phyloP scores from a whole-genome alignment of 2,329 filamentous ascomycete genomes.

The Fusarium staphyleae region DNA sequence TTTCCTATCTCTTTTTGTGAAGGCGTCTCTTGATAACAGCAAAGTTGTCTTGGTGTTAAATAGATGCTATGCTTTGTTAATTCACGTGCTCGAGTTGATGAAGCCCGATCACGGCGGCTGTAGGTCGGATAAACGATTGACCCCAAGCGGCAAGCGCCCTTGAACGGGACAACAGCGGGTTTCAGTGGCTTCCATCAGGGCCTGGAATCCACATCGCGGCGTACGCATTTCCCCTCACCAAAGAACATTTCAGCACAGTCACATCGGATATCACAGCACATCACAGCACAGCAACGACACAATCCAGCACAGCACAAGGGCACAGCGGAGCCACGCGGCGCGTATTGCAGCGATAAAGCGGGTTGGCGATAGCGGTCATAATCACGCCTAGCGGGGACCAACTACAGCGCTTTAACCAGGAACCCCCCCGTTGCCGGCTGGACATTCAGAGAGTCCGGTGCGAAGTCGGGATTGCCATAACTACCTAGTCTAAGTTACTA shows the following conservation, averaged over 20 bases:
- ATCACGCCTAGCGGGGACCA: too few relatives aligned
- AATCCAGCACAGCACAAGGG: slow-evolving; percentile 24
- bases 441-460: slow-evolving; percentile 12
- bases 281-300: slow-evolving; percentile 34
- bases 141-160: slow-evolving; percentile 1
- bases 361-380: neutral
- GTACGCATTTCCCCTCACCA: slow-evolving; percentile 47
- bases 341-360: neutral
- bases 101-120: slow-evolving; percentile 24
- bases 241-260: slow-evolving; percentile 56
- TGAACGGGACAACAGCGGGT: neutral
- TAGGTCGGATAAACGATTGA: slow-evolving; percentile 27
- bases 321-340: neutral
- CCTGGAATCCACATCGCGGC: neutral
- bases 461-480: slow-evolving; percentile 30
- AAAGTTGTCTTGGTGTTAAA: neutral
- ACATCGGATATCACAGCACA: slow-evolving; percentile 31
- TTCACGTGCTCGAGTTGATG: neutral
- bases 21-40: too few relatives aligned
- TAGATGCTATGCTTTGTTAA: too few relatives aligned
- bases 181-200: slow-evolving; percentile 14
- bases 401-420: too few relatives aligned
- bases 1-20: too few relatives aligned
- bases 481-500: too few relatives aligned
- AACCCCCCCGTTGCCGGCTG: too few relatives aligned